phyloP scores from a whole-genome alignment of 2,329 filamentous ascomycete species.

The Gaeumannomyces tritici region DNA sequence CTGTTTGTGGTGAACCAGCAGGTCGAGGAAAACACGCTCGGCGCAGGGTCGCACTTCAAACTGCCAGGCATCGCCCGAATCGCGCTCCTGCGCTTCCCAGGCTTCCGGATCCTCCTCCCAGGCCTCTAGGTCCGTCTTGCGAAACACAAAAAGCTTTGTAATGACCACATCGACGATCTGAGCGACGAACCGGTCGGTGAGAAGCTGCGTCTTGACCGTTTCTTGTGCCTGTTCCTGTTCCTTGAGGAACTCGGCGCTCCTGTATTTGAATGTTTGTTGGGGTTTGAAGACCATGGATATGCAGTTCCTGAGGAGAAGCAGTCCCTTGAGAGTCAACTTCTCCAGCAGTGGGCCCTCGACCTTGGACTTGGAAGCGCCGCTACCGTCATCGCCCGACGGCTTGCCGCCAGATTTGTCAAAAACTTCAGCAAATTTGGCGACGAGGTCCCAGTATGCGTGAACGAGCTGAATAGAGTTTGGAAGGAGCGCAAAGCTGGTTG shows the following conservation, averaged over 20 bases:
- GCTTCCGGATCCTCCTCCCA: constrained; percentile 95
- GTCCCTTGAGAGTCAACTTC: constrained; percentile 70
- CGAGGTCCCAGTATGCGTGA: constrained; percentile 76
- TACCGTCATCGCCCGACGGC: constrained; percentile 24
- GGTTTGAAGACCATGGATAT: constrained; percentile 78
- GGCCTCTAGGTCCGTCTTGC: constrained; percentile 72
- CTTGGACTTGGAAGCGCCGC: constrained; percentile 32
- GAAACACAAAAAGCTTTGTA: constrained; percentile 80
- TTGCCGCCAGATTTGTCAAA: constrained; percentile 55
- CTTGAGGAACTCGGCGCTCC: constrained; percentile 61
- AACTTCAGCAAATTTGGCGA: constrained; percentile 65
- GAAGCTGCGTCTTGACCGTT: constrained; percentile 61
- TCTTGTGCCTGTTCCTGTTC: constrained; percentile 64
- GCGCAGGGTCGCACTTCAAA: constrained; percentile 88
- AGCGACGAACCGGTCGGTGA: constrained; percentile 67
- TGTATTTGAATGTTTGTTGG: constrained; percentile 74
- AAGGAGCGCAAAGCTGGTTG: constrained; percentile 73
- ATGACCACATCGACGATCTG: constrained; percentile 80
- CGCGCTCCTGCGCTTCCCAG: constrained; percentile 87
- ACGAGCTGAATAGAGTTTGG: constrained; percentile 71
- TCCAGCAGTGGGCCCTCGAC: constrained; percentile 59
- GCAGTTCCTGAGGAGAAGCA: constrained; percentile 74
- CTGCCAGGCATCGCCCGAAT: constrained; percentile 76
- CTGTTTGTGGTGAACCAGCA: constrained; percentile 81
- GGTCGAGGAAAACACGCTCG: constrained; percentile 86